Evolutionary conservation across 306 rosid species (phyloP).

Genomic region (Phaseolus lunatus): DNA sequence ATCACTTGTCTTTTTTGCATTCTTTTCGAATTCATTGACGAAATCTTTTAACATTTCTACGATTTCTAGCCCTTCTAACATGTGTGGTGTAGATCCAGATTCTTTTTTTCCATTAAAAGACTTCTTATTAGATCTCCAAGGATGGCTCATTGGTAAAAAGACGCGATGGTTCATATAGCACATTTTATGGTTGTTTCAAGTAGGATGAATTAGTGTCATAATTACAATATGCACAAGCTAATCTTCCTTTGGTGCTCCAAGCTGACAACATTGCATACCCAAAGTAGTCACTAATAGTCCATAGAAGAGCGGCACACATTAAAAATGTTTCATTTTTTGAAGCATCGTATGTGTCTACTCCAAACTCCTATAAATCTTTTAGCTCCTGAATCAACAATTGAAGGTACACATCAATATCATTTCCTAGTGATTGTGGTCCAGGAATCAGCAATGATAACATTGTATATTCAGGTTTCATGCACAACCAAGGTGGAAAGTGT

Average conservation of each 20-base stretch:
- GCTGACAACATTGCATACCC: too few relatives aligned
- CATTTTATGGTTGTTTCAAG: too few relatives aligned
- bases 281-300: too few relatives aligned
- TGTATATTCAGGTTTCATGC: not conserved
- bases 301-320: not conserved
- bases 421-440: too few relatives aligned
- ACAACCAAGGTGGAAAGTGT: not conserved
- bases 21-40: not conserved
- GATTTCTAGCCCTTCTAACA: not conserved
- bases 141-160: not conserved
- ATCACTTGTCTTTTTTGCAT: not conserved
- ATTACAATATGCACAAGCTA: too few relatives aligned
- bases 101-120: not conserved
- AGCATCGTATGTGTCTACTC: not conserved
- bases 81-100: not conserved
- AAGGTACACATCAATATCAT: not conserved
- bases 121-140: not conserved
- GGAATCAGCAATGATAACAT: not conserved
- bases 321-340: not conserved
- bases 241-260: too few relatives aligned
- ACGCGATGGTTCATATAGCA: not conserved
- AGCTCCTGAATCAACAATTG: not conserved
- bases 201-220: too few relatives aligned
- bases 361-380: not conserved
- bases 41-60: not conserved